phyloP scores from a whole-genome alignment of 495 filamentous ascomycete species.

The Penicillium ochrochloron region DNA sequence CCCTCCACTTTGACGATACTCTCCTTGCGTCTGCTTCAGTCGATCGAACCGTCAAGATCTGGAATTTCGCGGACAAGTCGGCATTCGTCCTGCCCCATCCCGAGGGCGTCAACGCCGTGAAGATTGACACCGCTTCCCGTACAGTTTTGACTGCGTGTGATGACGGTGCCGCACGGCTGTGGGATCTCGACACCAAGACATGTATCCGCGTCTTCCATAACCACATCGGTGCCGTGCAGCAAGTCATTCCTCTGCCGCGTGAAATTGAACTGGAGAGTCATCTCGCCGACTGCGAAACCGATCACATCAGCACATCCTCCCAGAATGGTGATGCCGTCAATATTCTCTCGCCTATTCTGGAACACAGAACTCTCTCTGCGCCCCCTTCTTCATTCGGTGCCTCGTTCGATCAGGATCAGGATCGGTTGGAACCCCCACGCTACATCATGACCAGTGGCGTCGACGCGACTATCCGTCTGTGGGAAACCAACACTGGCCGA shows the following conservation, averaged over 20 bases:
- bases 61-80: constrained; percentile 86
- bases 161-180: constrained; percentile 88
- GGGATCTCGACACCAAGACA: constrained; percentile 82
- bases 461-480: constrained; percentile 89
- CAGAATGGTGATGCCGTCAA: constrained; percentile 37
- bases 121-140: constrained; percentile 76
- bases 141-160: constrained; percentile 93
- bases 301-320: constrained; percentile 45
- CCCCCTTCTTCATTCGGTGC: constrained; percentile 60
- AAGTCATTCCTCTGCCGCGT: constrained; percentile 77
- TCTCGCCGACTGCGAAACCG: constrained; percentile 61
- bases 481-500: constrained; percentile 81
- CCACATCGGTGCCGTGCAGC: constrained; percentile 96
- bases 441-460: constrained; percentile 93
- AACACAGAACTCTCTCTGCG: constrained; percentile 39
- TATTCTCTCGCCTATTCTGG: constrained; percentile 31
- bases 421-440: constrained; percentile 72
- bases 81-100: constrained; percentile 78
- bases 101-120: constrained; percentile 94
- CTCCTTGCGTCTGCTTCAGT: constrained; percentile 86
- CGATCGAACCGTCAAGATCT: constrained; percentile 89
- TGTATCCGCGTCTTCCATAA: constrained; percentile 84
- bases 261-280: constrained; percentile 86
- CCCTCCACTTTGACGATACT: constrained; percentile 80
- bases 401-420: constrained; percentile 59